phyloP scores from a whole-genome alignment of 768 basidiomycete species.

The Xerocomellus amylosporus region DNA sequence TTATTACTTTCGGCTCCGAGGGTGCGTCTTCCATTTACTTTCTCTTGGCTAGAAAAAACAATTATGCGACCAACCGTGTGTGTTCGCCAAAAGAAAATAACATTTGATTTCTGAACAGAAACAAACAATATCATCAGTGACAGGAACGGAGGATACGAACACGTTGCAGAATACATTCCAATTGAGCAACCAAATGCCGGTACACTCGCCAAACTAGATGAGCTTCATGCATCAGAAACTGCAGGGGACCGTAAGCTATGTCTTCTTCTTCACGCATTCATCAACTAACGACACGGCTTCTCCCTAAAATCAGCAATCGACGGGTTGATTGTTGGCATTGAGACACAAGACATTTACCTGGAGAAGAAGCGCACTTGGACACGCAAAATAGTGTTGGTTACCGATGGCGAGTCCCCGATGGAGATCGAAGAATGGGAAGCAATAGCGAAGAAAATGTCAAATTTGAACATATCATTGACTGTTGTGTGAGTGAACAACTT shows the following conservation, averaged over 20 bases:
- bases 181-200: conserved; percentile 62
- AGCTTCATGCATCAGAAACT: conserved; percentile 52
- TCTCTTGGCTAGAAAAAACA: not conserved
- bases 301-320: conserved; percentile 60
- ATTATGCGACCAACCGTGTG: not conserved
- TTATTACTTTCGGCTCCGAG: conserved; percentile 83
- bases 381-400: conserved; percentile 77
- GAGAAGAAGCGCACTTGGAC: conserved; percentile 79
- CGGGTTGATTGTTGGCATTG: conserved; percentile 80
- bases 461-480: conserved; percentile 53
- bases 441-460: conserved; percentile 63
- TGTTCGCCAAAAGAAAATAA: not conserved
- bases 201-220: conserved; percentile 65
- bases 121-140: conserved; percentile 65
- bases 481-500: conserved; percentile 57
- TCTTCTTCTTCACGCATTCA: not conserved
- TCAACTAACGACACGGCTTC: not conserved
- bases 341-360: conserved; percentile 71
- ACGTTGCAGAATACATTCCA: conserved; percentile 67
- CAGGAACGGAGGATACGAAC: conserved; percentile 66
- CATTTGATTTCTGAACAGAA: conserved; percentile 36
- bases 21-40: conserved; percentile 35
- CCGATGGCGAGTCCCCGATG: conserved; percentile 78
- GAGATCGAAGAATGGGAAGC: conserved; percentile 75
- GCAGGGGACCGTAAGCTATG: conserved; percentile 61